Conservation (phyloP, 176 grass and related monocot genomes). For the Oryza rufipogon region DNA sequence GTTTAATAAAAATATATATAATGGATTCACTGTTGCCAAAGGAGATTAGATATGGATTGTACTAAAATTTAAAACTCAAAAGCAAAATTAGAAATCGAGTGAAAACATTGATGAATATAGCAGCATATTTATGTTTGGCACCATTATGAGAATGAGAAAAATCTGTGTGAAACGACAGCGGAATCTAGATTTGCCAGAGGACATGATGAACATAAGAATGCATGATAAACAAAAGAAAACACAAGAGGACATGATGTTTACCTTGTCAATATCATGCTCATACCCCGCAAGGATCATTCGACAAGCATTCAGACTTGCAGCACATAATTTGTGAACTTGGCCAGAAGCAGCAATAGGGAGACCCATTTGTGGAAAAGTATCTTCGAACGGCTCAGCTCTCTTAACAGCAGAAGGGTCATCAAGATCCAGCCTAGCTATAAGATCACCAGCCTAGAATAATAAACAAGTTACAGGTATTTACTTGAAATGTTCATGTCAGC, state of each 20-base stretch:
- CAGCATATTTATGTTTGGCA: neutral
- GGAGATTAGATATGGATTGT: neutral
- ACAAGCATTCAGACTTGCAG: slow-evolving; percentile 77
- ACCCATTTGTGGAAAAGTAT: slow-evolving; percentile 68
- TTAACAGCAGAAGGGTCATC: slow-evolving; percentile 95
- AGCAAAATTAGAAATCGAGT: neutral
- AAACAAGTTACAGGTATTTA: slow-evolving; percentile 23
- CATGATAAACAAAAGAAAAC: neutral
- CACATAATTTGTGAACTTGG: slow-evolving; percentile 88
- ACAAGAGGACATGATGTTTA: slow-evolving; percentile 42
- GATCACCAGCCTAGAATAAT: slow-evolving; percentile 77
- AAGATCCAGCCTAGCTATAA: slow-evolving; percentile 93
- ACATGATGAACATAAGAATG: neutral
- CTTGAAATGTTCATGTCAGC: slow-evolving; percentile 20
- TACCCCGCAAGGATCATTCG: slow-evolving; percentile 96
- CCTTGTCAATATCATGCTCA: slow-evolving; percentile 73
- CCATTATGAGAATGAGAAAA: slow-evolving; percentile 1
- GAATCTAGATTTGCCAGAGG: too few species aligned
- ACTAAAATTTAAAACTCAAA: neutral
- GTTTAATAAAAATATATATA: neutral
- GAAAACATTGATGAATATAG: slow-evolving; percentile 7
- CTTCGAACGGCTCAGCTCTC: slow-evolving; percentile 80
- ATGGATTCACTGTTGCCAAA: slow-evolving; percentile 17
- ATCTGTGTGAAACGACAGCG: neutral
- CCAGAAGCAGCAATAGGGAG: slow-evolving; percentile 73